phyloP scores from a whole-genome alignment of 805 yeast species.

The Grigorovia humatica region DNA sequence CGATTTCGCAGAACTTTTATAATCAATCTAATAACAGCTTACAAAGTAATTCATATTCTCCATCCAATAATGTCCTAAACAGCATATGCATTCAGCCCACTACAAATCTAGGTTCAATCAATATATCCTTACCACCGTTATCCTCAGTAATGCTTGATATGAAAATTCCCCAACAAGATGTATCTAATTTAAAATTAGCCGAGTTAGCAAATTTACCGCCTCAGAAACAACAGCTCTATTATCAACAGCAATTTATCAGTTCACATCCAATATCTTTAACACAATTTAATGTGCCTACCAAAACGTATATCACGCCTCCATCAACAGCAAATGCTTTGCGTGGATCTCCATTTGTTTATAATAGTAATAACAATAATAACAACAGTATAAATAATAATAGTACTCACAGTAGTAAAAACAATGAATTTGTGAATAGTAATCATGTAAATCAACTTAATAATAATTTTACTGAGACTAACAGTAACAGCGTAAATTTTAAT shows the following conservation, averaged over 20 bases:
- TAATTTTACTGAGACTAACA: not conserved
- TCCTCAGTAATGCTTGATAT: conserved; percentile 1
- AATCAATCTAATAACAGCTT: not conserved
- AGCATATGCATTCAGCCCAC: not conserved
- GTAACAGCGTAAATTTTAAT: no score
- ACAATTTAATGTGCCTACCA: not conserved
- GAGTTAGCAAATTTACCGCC: not conserved
- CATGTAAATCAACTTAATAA: not conserved
- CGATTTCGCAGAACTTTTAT: not conserved
- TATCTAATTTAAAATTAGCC: not conserved
- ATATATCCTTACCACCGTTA: conserved; percentile 2
- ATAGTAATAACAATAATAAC: not conserved
- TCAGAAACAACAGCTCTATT: not conserved
- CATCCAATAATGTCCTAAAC: no score
- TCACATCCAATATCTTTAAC: not conserved
- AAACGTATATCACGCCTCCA: not conserved
- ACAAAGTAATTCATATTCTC: not conserved
- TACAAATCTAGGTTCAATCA: not conserved
- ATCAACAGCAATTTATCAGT: not conserved
- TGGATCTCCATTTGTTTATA: not conserved
- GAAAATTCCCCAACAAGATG: not conserved
- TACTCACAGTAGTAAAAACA: not conserved
- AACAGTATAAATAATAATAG: not conserved
- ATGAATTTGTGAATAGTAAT: not conserved
- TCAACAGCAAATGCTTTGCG: not conserved